These are phyloP conservation scores for Paecilomyces sp. DNA, from an alignment of 2,329 filamentous ascomycete genomes.

Conservation along the genomic window DNA sequence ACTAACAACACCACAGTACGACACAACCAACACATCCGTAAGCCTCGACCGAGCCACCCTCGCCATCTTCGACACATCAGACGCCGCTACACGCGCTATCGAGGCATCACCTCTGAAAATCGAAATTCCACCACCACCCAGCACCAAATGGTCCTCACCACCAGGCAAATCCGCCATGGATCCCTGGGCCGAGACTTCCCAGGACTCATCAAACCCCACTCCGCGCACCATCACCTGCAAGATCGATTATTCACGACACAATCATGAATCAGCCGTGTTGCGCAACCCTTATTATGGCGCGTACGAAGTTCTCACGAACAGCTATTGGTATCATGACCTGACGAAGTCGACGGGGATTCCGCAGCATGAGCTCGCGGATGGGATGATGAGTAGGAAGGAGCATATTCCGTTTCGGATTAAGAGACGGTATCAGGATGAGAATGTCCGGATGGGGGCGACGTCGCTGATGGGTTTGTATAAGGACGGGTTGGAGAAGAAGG, in stretches of 20 bases:
- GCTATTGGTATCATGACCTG: constrained; percentile 21
- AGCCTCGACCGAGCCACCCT: constrained; percentile 15
- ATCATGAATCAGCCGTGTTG: constrained; percentile 19
- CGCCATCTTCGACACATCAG: constrained; percentile 29
- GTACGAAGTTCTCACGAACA: constrained; percentile 16
- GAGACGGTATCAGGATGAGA: constrained; percentile 11
- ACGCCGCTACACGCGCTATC: constrained; percentile 26
- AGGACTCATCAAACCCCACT: not conserved
- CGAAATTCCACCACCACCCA: constrained; percentile 7
- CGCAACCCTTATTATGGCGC: constrained; percentile 25
- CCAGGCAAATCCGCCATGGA: not conserved
- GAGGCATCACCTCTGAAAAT: constrained; percentile 24
- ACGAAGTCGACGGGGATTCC: constrained; percentile 17
- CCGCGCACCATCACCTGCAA: constrained; percentile 14
- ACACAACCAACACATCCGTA: constrained; percentile 17
- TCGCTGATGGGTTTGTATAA: constrained; percentile 19
- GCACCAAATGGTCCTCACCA: not conserved
- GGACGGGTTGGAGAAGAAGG: constrained; percentile 11
- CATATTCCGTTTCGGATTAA: constrained; percentile 11
- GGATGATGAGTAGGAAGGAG: constrained; percentile 19
- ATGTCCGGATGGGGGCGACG: constrained; percentile 15
- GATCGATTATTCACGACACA: constrained; percentile 19
- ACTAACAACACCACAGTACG: constrained; percentile 17
- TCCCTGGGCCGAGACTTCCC: not conserved
- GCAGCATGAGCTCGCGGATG: constrained; percentile 23